phyloP scores from a whole-genome alignment of 108 stramenopile species.

The Fragilaria radians region DNA sequence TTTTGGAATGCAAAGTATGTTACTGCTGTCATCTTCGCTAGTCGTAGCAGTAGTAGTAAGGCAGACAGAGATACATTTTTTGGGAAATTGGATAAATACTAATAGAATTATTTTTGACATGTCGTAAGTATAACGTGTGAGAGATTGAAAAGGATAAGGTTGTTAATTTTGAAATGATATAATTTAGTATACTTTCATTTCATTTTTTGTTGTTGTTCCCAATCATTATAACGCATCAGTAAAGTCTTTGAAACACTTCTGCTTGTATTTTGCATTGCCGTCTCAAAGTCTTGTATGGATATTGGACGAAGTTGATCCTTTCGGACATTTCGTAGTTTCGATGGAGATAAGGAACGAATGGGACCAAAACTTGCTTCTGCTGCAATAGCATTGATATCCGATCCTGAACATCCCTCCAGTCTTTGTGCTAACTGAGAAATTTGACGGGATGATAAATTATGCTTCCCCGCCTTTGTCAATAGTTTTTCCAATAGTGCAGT shows the following conservation, averaged over 20 bases:
- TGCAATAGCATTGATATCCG: conserved; percentile 54
- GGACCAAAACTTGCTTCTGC: conserved; percentile 62
- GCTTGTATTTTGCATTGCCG: conserved; percentile 37
- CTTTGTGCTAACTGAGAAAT: conserved; percentile 28
- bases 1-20: too few species aligned
- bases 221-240: conserved; percentile 36
- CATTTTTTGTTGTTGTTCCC: conserved; percentile 36
- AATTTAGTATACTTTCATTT: not conserved
- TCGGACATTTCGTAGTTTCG: not conserved
- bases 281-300: conserved; percentile 40
- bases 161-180: too few species aligned
- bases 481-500: conserved; percentile 39
- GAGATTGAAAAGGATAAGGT: too few species aligned
- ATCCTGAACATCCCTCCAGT: conserved; percentile 49
- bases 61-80: too few species aligned
- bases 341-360: conserved; percentile 30
- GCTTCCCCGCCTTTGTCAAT: conserved; percentile 36
- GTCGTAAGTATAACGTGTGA: too few species aligned
- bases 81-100: too few species aligned
- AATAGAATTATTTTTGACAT: too few species aligned
- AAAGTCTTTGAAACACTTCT: conserved; percentile 37
- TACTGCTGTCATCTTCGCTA: too few species aligned
- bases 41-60: too few species aligned
- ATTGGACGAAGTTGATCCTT: conserved; percentile 38
- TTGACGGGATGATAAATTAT: conserved; percentile 16